Evolutionary conservation across 1,284 basidiomycete species (phyloP).

Genomic region (Leccinum ponderosum): DNA sequence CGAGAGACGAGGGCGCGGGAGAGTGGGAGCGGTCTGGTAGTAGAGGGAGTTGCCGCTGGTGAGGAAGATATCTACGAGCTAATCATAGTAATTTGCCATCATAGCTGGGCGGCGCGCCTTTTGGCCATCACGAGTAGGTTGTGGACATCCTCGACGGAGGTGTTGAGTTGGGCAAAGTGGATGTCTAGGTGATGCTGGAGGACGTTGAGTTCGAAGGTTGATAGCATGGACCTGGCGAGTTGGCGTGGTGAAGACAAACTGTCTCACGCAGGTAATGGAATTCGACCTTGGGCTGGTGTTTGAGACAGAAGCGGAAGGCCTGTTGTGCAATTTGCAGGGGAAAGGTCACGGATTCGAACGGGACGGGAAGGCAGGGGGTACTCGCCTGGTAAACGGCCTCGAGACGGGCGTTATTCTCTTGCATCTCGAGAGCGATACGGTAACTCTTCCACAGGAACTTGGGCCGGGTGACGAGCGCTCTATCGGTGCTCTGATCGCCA

Average conservation of each 20-base stretch:
- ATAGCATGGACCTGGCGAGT: slow-evolving; percentile 97
- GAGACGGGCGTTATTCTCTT: slow-evolving; percentile 92
- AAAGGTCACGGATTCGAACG: neutral
- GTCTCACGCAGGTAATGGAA: slow-evolving; percentile 98
- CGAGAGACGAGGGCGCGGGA: too few species aligned
- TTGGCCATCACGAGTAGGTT: slow-evolving; percentile 93
- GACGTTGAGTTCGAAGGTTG: slow-evolving; percentile 98
- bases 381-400: slow-evolving; percentile 94
- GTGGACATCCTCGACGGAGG: slow-evolving; percentile 98
- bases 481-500: slow-evolving; percentile 92
- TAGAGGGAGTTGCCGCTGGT: slow-evolving; percentile 91
- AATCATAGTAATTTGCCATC: slow-evolving; percentile 99
- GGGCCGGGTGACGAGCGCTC: slow-evolving; percentile 95
- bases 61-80: slow-evolving; percentile 96
- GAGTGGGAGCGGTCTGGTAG: slow-evolving; percentile 75
- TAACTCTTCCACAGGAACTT: slow-evolving; percentile 99
- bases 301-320: slow-evolving; percentile 96
- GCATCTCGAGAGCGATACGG: slow-evolving; percentile 92
- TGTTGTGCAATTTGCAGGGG: slow-evolving; percentile 91
- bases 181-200: slow-evolving; percentile 98
- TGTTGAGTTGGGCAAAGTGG: slow-evolving; percentile 96
- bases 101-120: slow-evolving; percentile 90
- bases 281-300: slow-evolving; percentile 94
- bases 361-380: neutral
- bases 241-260: slow-evolving; percentile 91